Conservation (phyloP, 2,329 filamentous ascomycete species). For the Gyromitra esculenta region DNA sequence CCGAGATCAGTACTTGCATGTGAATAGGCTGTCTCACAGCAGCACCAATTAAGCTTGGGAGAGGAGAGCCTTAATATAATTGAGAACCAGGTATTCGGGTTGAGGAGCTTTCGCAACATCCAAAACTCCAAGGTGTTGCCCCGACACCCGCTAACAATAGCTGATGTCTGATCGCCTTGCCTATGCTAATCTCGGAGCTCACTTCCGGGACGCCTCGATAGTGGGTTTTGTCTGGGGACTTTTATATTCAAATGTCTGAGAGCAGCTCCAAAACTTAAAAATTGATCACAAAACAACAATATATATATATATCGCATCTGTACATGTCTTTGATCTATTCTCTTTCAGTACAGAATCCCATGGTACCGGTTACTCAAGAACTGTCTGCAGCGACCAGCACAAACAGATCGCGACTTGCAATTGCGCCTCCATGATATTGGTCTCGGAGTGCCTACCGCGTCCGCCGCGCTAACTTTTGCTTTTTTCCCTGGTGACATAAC, state of each 20-base stretch:
- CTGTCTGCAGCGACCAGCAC: neutral
- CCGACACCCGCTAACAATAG: slow-evolving; percentile 1
- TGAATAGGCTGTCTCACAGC: neutral
- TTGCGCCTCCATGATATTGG: slow-evolving; percentile 8
- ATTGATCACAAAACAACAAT: slow-evolving; percentile 17
- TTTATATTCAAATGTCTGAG: slow-evolving; percentile 21
- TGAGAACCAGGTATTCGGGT: slow-evolving; percentile 5
- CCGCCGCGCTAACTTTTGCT: slow-evolving; percentile 21
- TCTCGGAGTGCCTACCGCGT: slow-evolving; percentile 31
- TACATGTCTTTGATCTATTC: slow-evolving; percentile 16
- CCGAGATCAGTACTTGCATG: neutral
- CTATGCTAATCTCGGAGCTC: slow-evolving; percentile 21
- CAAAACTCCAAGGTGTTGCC: neutral
- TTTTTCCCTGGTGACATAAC: slow-evolving; percentile 27
- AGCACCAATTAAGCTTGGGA: neutral
- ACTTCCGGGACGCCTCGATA: slow-evolving; percentile 20
- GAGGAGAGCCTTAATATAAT: neutral
- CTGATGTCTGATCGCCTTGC: neutral
- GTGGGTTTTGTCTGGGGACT: neutral
- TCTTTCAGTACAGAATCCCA: slow-evolving; percentile 7
- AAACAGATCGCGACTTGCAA: slow-evolving; percentile 9
- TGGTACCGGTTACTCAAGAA: slow-evolving; percentile 7
- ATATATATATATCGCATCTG: slow-evolving; percentile 10
- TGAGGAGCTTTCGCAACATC: neutral
- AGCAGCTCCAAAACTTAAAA: slow-evolving; percentile 14